phyloP scores from a whole-genome alignment of 176 grass and related monocot species.

The Olyra latifolia region DNA sequence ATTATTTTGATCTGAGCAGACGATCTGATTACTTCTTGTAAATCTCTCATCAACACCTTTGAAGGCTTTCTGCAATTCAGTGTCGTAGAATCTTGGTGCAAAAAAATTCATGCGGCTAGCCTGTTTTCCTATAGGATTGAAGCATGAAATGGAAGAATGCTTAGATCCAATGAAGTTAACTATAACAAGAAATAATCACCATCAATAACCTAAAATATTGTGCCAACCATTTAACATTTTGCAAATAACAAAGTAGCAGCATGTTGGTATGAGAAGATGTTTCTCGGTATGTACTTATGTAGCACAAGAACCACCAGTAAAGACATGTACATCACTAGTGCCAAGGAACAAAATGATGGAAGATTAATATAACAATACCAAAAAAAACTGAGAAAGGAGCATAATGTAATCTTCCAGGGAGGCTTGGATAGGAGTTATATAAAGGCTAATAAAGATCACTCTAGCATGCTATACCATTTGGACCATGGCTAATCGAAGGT shows the following conservation, averaged over 20 bases:
- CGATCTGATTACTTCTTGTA: slow-evolving; percentile 7
- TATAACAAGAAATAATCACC: slow-evolving; percentile 1
- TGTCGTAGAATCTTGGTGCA: not conserved
- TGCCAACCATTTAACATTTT: not conserved
- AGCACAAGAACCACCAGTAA: not conserved
- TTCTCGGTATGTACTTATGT: not conserved
- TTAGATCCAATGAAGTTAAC: slow-evolving; percentile 1
- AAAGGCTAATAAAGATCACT: not conserved
- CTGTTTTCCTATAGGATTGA: slow-evolving; percentile 24
- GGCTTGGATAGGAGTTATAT: not conserved
- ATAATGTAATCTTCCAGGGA: not conserved
- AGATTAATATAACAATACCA: not conserved
- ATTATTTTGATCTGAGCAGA: not conserved
- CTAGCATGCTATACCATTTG: not conserved
- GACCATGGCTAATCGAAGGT: not conserved
- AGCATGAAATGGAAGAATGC: not conserved
- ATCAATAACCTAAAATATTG: not conserved
- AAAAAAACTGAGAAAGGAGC: not conserved
- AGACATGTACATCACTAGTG: not conserved
- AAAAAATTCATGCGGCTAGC: not conserved
- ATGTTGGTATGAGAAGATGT: not conserved
- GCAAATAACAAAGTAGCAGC: not conserved
- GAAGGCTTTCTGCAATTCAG: not conserved
- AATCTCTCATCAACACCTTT: slow-evolving; percentile 12
- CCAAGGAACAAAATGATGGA: not conserved